These are phyloP conservation scores for Alternaria infectoria DNA, from an alignment of 2,329 filamentous ascomycete genomes.

Conservation along the genomic window DNA sequence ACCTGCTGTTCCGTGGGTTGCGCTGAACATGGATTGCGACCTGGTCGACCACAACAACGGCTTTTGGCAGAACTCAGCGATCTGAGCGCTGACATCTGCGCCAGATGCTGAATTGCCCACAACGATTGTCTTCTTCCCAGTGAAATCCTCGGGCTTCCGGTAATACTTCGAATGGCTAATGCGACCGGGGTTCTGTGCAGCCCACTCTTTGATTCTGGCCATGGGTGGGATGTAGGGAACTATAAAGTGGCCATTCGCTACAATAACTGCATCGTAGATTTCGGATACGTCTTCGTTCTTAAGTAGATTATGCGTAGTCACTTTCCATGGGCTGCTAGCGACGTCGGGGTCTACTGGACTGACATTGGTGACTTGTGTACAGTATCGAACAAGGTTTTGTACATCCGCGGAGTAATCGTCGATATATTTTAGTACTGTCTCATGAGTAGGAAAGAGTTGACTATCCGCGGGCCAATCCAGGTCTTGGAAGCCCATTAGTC, in stretches of 20 bases:
- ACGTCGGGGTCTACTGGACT: constrained; percentile 37
- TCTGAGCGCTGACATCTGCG: constrained; percentile 80
- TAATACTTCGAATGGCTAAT: constrained; percentile 75
- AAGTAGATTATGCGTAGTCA: constrained; percentile 61
- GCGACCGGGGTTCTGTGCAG: constrained; percentile 42
- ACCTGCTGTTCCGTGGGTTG: constrained; percentile 10
- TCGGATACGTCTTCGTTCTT: constrained; percentile 49
- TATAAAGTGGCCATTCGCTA: constrained; percentile 58
- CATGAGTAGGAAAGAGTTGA: constrained; percentile 76
- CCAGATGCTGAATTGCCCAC: constrained; percentile 87
- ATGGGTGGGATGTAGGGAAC: constrained; percentile 55
- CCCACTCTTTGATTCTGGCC: constrained; percentile 50
- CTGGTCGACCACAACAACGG: constrained; percentile 58
- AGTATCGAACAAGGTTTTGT: constrained; percentile 70
- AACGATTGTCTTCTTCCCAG: constrained; percentile 74
- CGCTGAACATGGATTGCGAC: constrained; percentile 20
- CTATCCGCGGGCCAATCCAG: constrained; percentile 67
- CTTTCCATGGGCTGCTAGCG: constrained; percentile 60
- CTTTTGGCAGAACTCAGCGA: constrained; percentile 66
- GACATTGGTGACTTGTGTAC: constrained; percentile 71
- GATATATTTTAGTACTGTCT: constrained; percentile 76
- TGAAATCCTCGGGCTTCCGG: constrained; percentile 68
- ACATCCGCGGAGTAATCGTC: constrained; percentile 73
- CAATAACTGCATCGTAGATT: constrained; percentile 61
- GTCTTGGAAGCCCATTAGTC: constrained; percentile 81